A percentile compares a stretch with the other conserved stretches of the same genome.
phyloP scores from a whole-genome alignment of 805 yeast genomes.

The Alloascoidea africana region DNA sequence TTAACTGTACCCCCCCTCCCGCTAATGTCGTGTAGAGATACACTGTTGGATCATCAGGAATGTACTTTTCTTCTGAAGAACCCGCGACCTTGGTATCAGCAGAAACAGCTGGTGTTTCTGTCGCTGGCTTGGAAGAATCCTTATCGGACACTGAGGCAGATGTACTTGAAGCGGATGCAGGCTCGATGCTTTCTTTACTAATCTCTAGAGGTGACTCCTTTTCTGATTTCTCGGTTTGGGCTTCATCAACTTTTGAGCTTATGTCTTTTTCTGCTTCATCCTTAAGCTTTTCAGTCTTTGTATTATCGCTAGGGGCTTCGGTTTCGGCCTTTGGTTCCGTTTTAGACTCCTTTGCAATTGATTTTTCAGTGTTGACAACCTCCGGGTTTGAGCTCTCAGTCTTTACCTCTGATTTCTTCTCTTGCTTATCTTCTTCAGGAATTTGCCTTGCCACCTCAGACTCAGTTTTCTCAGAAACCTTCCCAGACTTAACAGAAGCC shows the following conservation, averaged over 20 bases:
- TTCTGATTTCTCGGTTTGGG: background rate
- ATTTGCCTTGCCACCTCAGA: background rate
- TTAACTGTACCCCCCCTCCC: background rate
- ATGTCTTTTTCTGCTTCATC: background rate
- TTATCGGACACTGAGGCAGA: too few relatives aligned
- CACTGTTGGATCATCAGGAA: background rate
- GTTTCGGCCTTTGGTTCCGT: too few relatives aligned
- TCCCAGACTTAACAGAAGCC: background rate
- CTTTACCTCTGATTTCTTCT: too few relatives aligned
- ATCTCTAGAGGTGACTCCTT: background rate
- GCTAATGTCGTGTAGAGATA: background rate
- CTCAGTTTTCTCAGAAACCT: background rate
- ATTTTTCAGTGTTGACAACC: background rate
- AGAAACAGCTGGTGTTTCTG: background rate
- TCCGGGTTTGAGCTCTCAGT: too few relatives aligned
- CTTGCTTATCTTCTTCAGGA: background rate
- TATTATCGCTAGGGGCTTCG: too few relatives aligned
- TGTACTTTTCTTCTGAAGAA: too few relatives aligned
- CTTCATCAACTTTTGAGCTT: background rate
- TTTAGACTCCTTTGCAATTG: too few relatives aligned
- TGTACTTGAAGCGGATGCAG: background rate
- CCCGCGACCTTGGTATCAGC: background rate
- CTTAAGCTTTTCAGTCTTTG: background rate
- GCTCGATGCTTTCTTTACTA: background rate
- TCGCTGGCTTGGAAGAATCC: too few relatives aligned